Evolutionary conservation across 768 basidiomycete species (phyloP).

Genomic region (Lentinula detonsa): DNA sequence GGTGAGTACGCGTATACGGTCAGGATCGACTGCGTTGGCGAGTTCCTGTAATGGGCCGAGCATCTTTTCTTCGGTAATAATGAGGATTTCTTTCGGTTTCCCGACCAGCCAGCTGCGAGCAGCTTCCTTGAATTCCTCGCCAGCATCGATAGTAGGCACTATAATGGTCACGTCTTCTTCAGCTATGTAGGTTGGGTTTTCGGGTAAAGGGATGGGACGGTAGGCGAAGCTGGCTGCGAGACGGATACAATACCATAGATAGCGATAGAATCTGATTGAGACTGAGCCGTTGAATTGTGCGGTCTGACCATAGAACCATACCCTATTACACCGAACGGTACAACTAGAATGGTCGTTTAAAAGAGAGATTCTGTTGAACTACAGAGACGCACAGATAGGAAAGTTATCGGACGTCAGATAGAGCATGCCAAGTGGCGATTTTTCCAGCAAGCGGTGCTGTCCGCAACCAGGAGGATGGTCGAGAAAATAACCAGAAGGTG

Average conservation of each 20-base stretch:
- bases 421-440: constrained; percentile 42
- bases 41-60: constrained; percentile 82
- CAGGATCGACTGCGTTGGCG: constrained; percentile 81
- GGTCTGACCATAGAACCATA: constrained; percentile 23
- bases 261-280: constrained; percentile 75
- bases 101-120: constrained; percentile 90
- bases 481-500: too few relatives aligned
- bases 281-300: neutral
- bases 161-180: constrained; percentile 95
- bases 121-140: constrained; percentile 92
- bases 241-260: constrained; percentile 90
- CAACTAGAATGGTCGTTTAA: constrained; percentile 40
- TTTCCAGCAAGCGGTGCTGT: too few relatives aligned
- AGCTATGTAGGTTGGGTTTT: constrained; percentile 86
- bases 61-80: constrained; percentile 85
- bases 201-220: constrained; percentile 83
- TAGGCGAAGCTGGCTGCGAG: constrained; percentile 73
- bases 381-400: constrained; percentile 71
- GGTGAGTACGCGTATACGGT: constrained; percentile 79
- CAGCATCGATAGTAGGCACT: constrained; percentile 93
- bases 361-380: neutral
- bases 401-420: constrained; percentile 90
- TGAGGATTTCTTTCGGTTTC: constrained; percentile 76
- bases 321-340: constrained; percentile 89
- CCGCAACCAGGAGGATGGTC: too few relatives aligned